Base-by-base conservation (phyloP, 2,329 filamentous ascomycete genomes). In the Arthrocladium fulminans region DNA sequence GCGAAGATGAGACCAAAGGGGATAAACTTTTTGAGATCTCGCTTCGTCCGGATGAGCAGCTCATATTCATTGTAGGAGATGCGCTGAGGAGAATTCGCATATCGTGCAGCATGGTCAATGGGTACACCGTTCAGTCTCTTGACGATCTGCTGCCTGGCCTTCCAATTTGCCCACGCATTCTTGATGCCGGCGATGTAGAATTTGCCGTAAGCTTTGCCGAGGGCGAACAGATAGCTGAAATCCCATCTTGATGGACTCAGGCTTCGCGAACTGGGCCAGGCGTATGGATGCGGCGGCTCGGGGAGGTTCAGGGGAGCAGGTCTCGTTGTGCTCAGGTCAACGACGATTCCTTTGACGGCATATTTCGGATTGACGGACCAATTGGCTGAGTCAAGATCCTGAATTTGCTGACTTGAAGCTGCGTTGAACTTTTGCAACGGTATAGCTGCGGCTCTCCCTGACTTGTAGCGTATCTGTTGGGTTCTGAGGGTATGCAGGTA, bases 111-210 rank as follows among this genome's bases (percentile, higher is more conserved):
- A 34, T 22, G 5, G 32, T 47, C 23, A 17, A 12, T 19, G 19
- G 7, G 2, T 25, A 15, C 29, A 22, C 44, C 32, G 9, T 27
- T 12, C 3, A 48, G 23, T 17, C 38, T 20, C 24, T 22, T 7
- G 23, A 10, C 20, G 17, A 50, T 45, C 13, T 35, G n/a, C 12
- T 37, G 22, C 24, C 29, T 38, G 13, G 29, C 39, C 17, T 44
- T 44, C 23, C 25, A 40, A 55, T 94, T 95, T 51, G 72, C 68
- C 63, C 80, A 81, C 45, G 94, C 81, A 58, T 84, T 80, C 61
- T 81, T 81, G 25, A 95, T 67, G 15, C 89, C 90, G 1, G 79
- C 75, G 68, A 92, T 94, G 79, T 96, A 97, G 76, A 97, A 97
- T 29, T 67, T 67, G 8, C 84, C 65, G 66, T 94, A 95, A 45